Base-by-base conservation (phyloP, 2,329 filamentous ascomycete genomes). In the Penicillium sp. region DNA sequence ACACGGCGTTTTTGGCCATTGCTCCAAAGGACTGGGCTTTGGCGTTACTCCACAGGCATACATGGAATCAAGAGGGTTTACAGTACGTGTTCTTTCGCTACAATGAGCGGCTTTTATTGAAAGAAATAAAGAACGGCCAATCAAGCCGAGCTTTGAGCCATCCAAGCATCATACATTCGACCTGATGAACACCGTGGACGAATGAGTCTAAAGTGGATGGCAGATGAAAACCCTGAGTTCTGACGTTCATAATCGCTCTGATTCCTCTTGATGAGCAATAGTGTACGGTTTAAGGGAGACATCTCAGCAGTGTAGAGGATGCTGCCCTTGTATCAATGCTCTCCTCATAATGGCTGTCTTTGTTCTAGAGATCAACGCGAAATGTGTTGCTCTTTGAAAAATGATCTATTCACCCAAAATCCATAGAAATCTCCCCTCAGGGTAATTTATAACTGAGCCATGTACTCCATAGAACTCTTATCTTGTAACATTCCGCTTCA, bases 151-250 rank as follows among this genome's bases (percentile, higher is more conserved):
- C 12, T 17, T 20, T 25, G 47, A 52, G 66, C 73, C 74, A 76
- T 76, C 67, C 69, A 67, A 73, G 73, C 75, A 76, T 76, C 73
- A 67, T 67, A 68, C 69, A 65, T 73, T 70, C 71, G 64, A 63
- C 55, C 69, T 61, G 55, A 45, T 42, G 45, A 60, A 50, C 47
- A 61, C 71, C 60, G 74, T 78, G 73, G 74, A 70, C 72, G 69
- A 74, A 75, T 73, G 70, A 76, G 39, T 77, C 79, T 82, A 81
- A 79, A 81, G 74, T 73, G 71, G 78, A 79, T 81, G 79, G 79
- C 62, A 81, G 67, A 81, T 74, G 57, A 71, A 66, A 39, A 54
- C n/a, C 12, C 10, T 41, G 17, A 25, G 12, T 55, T 47, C 11
- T 8, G 8, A 31, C 17, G 38, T 28, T 53, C 31, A 8, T 1